phyloP scores from a whole-genome alignment of 2,329 filamentous ascomycete genomes.

The Bipolaris sorokiniana region DNA sequence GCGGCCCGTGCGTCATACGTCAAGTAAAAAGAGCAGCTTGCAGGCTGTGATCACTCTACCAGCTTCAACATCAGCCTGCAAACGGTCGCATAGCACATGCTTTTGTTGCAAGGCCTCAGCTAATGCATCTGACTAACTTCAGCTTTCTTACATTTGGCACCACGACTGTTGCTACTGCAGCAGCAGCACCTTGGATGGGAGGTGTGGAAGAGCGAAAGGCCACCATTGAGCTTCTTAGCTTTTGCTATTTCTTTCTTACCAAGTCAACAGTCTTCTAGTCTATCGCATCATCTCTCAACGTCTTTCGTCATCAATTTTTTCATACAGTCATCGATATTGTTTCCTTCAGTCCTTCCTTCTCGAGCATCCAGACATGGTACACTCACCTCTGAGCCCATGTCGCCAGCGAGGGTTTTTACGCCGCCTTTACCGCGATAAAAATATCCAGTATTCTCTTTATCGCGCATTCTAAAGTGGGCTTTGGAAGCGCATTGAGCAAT shows the following conservation, averaged over 20 bases:
- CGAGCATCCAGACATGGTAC: not conserved
- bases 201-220: too few relatives aligned
- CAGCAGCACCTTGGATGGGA: too few relatives aligned
- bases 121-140: too few relatives aligned
- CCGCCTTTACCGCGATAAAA: not conserved
- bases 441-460: not conserved
- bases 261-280: not conserved
- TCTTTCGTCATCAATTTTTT: not conserved
- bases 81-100: too few relatives aligned
- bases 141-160: too few relatives aligned
- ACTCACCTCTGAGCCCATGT: not conserved
- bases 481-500: conserved; percentile 11
- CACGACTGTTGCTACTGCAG: too few relatives aligned
- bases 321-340: not conserved
- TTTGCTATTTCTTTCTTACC: not conserved
- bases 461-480: conserved; percentile 36
- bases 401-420: not conserved
- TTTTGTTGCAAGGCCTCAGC: too few relatives aligned
- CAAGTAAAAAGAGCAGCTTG: conserved; percentile 2
- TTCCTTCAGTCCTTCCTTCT: not conserved
- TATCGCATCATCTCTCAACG: not conserved
- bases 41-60: not conserved
- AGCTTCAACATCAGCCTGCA: too few relatives aligned
- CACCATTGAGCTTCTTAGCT: not conserved
- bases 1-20: conserved; percentile 25